A percentile compares a stretch with the other conserved stretches of the same genome.
These are phyloP conservation scores for Paramecium caudatum DNA, from an alignment of 73 alveolate species.

Conservation along the genomic window DNA sequence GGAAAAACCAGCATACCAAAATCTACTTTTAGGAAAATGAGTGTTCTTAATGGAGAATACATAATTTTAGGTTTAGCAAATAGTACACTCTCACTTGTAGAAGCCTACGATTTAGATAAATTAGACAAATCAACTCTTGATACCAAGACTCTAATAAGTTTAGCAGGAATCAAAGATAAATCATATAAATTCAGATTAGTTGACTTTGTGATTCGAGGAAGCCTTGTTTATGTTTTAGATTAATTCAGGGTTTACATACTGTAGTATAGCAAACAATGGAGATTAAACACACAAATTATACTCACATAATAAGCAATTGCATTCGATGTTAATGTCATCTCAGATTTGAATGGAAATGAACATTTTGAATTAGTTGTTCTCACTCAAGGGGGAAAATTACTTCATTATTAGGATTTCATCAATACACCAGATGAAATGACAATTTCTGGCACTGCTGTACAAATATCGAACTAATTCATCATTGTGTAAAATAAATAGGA, in stretches of 20 bases:
- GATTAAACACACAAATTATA: neutral
- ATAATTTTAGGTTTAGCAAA: neutral
- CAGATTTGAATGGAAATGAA: slow-evolving; percentile 46
- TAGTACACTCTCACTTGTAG: neutral
- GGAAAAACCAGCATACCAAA: neutral
- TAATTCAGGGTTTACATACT: neutral
- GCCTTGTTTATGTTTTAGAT: slow-evolving; percentile 17
- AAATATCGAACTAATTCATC: neutral
- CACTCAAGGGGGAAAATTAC: neutral
- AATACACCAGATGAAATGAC: neutral
- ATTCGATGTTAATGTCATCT: slow-evolving; percentile 2
- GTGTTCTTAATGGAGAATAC: neutral
- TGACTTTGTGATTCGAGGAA: neutral
- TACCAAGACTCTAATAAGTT: neutral
- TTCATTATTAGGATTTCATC: neutral
- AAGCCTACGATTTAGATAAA: neutral
- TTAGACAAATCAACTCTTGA: neutral
- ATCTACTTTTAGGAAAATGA: slow-evolving; percentile 5
- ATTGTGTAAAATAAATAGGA: neutral
- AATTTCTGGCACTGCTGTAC: neutral
- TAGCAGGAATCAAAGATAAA: neutral
- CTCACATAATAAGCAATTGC: neutral
- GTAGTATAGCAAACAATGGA: neutral
- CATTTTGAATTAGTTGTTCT: neutral
- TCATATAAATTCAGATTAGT: neutral